Base-by-base conservation (phyloP, 805 yeast genomes). In the Ogataea ramenticola region DNA sequence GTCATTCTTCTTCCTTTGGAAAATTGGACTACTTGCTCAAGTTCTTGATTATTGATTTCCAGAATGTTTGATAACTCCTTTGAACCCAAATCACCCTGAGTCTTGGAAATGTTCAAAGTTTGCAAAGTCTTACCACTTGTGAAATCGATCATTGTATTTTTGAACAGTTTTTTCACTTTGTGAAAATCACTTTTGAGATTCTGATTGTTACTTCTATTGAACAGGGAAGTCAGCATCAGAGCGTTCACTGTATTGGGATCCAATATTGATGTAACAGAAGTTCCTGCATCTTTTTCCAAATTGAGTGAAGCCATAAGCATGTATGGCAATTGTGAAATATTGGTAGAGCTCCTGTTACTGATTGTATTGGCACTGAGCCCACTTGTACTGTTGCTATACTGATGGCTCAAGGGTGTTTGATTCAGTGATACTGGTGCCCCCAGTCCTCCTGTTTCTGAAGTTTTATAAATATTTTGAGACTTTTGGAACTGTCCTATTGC, bases 401-500 rank as follows among this genome's bases (percentile, higher is more conserved):
- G 15, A 34, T 19, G n/a, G n/a, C n/a, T n/a, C n/a, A n/a, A n/a
- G n/a, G n/a, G n/a, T n/a, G n/a, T n/a, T n/a, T n/a, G 26, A 34
- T 20, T 15, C 8, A 10, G 27, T 16, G 74, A 72, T 46, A 69
- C 67, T 3, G 73, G 71, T 8, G 83, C 55, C 48, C 75, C 73
- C 49, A 4, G 19, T 20, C n/a, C n/a, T n/a, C n/a, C 8, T 8
- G 30, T 4, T 11, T 26, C 40, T 3, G 22, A 4, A 7, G 24
- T 5, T 20, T 30, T 30, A 11, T 21, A 22, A 27, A 40, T 37
- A 32, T 43, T 44, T 5, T 46, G 35, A 34, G 44, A 42, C 56
- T 79, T 86, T 60, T 93, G 97, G 59, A 90, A 91, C 46, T 78
- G 82, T 2, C 79, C 77, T 22, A 93, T 73, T 7, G 88, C 76